These are phyloP conservation scores for Sesbania bispinosa DNA, from an alignment of 306 rosid genomes.

Conservation along the genomic window DNA sequence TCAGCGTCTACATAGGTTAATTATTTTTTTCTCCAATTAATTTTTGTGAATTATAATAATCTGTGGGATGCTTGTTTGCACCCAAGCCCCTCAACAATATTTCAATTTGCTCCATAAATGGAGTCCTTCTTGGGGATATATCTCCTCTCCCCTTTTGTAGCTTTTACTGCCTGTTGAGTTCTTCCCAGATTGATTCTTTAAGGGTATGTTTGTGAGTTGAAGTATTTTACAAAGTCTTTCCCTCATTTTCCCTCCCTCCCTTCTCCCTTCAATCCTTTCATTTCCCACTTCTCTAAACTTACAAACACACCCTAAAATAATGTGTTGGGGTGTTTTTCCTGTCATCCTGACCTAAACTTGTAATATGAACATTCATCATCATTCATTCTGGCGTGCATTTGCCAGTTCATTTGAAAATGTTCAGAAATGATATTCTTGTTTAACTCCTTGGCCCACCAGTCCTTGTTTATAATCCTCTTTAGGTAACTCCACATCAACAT, in stretches of 20 bases:
- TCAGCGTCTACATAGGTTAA: slow-evolving; percentile 24
- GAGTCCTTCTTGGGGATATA: slow-evolving; percentile 23
- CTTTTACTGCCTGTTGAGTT: neutral
- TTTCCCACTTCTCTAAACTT: too few relatives aligned
- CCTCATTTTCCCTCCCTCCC: too few relatives aligned
- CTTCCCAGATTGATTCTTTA: neutral
- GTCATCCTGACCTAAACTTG: neutral
- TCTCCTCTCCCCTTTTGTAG: slow-evolving; percentile 14
- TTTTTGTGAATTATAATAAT: slow-evolving; percentile 24
- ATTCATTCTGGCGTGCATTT: neutral
- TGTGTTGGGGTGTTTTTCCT: neutral
- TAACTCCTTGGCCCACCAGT: neutral
- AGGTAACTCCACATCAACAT: neutral
- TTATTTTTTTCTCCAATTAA: slow-evolving; percentile 9
- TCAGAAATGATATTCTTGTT: neutral
- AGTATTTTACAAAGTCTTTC: too few relatives aligned
- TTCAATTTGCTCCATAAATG: neutral
- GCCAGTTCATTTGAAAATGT: neutral
- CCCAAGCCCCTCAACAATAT: slow-evolving; percentile 6
- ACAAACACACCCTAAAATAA: neutral
- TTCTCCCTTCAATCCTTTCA: too few relatives aligned
- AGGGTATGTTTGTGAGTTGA: too few relatives aligned
- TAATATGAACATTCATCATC: neutral
- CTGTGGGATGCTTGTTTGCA: slow-evolving; percentile 17
- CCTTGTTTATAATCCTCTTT: too few relatives aligned